A percentile compares a stretch with the other conserved stretches of the same genome.
These are phyloP conservation scores for Geotrichum phurueaensis DNA, from an alignment of 1,139 yeast species.

Conservation along the genomic window DNA sequence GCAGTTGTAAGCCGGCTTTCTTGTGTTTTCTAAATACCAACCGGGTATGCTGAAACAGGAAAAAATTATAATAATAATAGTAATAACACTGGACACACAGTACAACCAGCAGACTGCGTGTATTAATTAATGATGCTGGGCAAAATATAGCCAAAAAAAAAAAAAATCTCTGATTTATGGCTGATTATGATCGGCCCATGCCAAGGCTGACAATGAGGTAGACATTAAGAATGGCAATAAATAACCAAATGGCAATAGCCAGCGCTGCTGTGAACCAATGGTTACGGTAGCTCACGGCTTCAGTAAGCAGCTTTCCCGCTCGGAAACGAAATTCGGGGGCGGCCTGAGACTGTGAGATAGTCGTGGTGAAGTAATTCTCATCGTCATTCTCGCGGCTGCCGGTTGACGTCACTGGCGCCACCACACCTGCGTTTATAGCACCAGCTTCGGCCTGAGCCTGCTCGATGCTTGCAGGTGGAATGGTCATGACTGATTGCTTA, in stretches of 20 bases:
- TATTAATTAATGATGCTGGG: not conserved
- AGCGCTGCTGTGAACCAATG: conserved; percentile 15
- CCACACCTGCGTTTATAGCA: not conserved
- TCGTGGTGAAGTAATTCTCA: not conserved
- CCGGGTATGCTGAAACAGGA: no score
- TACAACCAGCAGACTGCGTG: not conserved
- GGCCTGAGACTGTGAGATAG: not conserved
- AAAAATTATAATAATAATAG: not conserved
- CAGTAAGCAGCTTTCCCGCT: conserved; percentile 1
- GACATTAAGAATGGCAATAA: conserved; percentile 58
- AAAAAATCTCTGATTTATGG: not conserved
- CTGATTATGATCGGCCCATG: conserved; percentile 17
- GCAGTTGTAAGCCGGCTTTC: no score
- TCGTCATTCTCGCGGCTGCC: not conserved
- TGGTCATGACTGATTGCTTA: conserved; percentile 53
- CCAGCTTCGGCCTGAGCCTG: not conserved
- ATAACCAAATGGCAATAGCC: conserved; percentile 47
- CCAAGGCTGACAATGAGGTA: conserved; percentile 65
- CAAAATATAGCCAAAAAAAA: not conserved
- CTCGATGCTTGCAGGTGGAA: conserved; percentile 33
- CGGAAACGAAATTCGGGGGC: not conserved
- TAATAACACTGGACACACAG: not conserved
- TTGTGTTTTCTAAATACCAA: not conserved
- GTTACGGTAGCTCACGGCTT: not conserved
- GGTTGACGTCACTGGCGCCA: not conserved